These are phyloP conservation scores for Tulasnella calospora DNA, from an alignment of 768 basidiomycete genomes.

Conservation along the genomic window DNA sequence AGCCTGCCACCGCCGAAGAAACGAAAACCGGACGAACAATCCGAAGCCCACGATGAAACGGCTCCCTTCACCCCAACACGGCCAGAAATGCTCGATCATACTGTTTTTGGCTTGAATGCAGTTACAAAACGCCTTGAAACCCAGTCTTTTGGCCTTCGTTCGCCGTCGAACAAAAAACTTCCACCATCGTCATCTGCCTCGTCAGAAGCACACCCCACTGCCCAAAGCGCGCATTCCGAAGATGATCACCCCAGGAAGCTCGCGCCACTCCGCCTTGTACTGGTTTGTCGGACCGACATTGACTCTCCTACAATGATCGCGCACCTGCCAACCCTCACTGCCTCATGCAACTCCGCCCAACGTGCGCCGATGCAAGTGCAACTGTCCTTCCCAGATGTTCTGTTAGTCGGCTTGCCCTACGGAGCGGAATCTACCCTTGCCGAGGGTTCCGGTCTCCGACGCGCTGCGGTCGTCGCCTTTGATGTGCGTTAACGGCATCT, in stretches of 20 bases:
- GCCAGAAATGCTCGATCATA: conserved; percentile 46
- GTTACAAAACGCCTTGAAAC: conserved; percentile 69
- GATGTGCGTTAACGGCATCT: conserved; percentile 47
- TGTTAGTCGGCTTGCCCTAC: conserved; percentile 59
- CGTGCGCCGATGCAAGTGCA: conserved; percentile 32
- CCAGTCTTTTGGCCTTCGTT: conserved; percentile 37
- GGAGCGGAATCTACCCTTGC: conserved; percentile 62
- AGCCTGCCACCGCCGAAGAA: background rate
- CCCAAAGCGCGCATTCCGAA: background rate
- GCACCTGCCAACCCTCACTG: conserved; percentile 72
- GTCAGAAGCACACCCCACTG: background rate
- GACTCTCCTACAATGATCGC: conserved; percentile 66
- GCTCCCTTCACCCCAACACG: conserved; percentile 21
- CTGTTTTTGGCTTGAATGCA: conserved; percentile 69
- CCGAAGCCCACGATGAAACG: background rate
- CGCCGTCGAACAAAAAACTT: conserved; percentile 21
- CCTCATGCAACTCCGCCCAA: conserved; percentile 57
- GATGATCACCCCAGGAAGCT: conserved; percentile 27
- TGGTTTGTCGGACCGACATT: conserved; percentile 71
- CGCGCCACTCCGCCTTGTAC: conserved; percentile 38
- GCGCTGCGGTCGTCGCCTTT: conserved; percentile 61
- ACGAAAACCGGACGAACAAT: conserved; percentile 5
- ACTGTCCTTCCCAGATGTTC: conserved; percentile 38
- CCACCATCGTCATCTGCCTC: background rate
- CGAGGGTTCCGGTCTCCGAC: conserved; percentile 56